Evolutionary conservation across 2,329 filamentous ascomycete genomes (phyloP), one percentile per base, ranked within the genome.

Genomic region (Pestalotiopsis sp.): DNA sequence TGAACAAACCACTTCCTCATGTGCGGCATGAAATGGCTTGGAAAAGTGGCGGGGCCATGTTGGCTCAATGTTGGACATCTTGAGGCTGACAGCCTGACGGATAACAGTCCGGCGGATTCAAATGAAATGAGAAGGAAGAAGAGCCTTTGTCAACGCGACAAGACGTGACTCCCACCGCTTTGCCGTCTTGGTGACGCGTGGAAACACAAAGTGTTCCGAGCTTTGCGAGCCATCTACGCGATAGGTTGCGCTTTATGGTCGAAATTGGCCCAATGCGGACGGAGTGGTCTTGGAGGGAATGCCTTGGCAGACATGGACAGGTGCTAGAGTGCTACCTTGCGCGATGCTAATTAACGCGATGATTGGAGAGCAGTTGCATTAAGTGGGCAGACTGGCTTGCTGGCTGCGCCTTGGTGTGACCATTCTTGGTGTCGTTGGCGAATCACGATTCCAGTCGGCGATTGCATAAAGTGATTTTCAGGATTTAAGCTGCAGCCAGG

Each of bases 121-220:
- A 13, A 11, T 52, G 45, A n/a, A 17, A n/a, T 36, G 31, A 38
- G 11, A 31, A 36, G 38, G 57, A 23, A 17, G 57, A 59, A 13
- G 57, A 23, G 11, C 11, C 57, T 40, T 77, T 76, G 74, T 72
- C 72, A 69, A 76, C 75, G 76, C 75, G 75, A 75, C 72, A 14
- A 73, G 71, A 56, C 61, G 64, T 57, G 66, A 31, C 23, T 72
- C 73, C 73, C 69, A 74, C 72, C 68, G 66, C 67, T 69, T 45
- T 69, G 73, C 17, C 7, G 17, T 52, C 45, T 9, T n/a, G 11
- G 13, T 73, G 70, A 76, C 76, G 75, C 75, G 76, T 74, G 69
- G 74, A 76, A 75, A 76, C 71, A 68, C 52, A 69, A 69, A 66
- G 61, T 68, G 68, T 72, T 65, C 70, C 71, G 63, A 36, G 20